A percentile compares a stretch with the other conserved stretches of the same genome.
Conservation (phyloP, 75 land plant genomes). For the Gnetum montanum region DNA sequence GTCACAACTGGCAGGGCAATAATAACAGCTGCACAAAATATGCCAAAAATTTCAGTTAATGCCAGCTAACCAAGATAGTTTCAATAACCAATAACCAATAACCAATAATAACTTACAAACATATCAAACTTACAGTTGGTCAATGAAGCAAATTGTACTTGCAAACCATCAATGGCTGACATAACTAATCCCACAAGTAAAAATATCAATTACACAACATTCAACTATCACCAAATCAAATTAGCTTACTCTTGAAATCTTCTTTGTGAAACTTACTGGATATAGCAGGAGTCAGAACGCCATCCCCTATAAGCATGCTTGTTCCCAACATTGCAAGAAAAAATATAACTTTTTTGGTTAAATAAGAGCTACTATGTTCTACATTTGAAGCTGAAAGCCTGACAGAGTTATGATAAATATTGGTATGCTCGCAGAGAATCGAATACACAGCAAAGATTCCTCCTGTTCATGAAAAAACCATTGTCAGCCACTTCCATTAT, state of each 20-base stretch:
- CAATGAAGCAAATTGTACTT: constrained; percentile 30
- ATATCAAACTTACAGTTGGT: constrained; percentile 33
- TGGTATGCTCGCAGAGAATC: constrained; percentile 48
- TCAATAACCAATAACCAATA: neutral
- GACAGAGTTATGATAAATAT: constrained; percentile 50
- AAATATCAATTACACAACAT: neutral
- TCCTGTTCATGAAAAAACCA: constrained; percentile 19
- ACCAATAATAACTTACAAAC: neutral
- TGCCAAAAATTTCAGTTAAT: neutral
- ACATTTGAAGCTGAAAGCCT: constrained; percentile 57
- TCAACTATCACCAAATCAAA: neutral
- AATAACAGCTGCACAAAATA: constrained; percentile 27
- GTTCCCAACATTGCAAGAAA: constrained; percentile 55
- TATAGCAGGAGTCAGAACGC: constrained; percentile 73
- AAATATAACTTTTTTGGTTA: constrained; percentile 34
- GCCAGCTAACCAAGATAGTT: neutral
- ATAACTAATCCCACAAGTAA: constrained; percentile 24
- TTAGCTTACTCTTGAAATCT: neutral
- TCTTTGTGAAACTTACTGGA: constrained; percentile 33
- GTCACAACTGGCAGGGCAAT: constrained; percentile 30
- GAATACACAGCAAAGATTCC: constrained; percentile 73
- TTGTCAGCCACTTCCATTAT: neutral
- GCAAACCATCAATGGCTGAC: constrained; percentile 59
- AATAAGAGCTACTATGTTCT: constrained; percentile 31
- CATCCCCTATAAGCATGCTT: constrained; percentile 83